These are phyloP conservation scores for Fonsecaea multimorphosa DNA, from an alignment of 2,329 filamentous ascomycete species.

Conservation along the genomic window DNA sequence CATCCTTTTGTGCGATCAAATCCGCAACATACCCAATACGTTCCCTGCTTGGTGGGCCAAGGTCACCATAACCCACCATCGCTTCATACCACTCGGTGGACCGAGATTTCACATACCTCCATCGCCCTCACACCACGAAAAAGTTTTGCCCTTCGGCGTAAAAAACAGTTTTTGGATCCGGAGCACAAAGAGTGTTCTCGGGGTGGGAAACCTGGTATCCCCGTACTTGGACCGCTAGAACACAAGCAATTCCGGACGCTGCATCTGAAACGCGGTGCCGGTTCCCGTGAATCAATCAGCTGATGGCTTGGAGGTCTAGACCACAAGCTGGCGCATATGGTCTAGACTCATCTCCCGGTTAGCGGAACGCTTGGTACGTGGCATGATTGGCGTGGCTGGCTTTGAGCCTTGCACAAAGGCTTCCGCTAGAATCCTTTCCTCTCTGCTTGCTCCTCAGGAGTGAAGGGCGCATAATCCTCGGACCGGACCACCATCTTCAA, in stretches of 20 bases:
- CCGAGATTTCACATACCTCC: not conserved
- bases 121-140: not conserved
- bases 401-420: not conserved
- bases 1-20: not conserved
- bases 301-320: slow-evolving; percentile 11
- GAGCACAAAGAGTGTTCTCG: not conserved
- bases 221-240: not conserved
- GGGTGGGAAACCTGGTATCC: not conserved
- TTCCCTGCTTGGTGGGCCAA: not conserved
- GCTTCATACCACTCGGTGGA: not conserved
- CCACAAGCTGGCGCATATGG: not conserved
- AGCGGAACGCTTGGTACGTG: not conserved
- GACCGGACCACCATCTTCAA: not conserved
- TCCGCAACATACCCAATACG: not conserved
- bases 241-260: not conserved
- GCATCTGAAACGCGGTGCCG: slow-evolving; percentile 11
- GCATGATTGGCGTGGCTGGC: not conserved
- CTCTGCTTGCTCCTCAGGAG: not conserved
- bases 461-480: not conserved
- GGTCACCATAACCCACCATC: not conserved
- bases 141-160: not conserved
- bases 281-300: slow-evolving; percentile 10
- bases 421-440: not conserved
- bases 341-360: slow-evolving; percentile 5
- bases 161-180: not conserved